Percentiles rank a stretch among this genome's conserved stretches.
These are phyloP conservation scores for Leucocoprinus leucothites DNA, from an alignment of 768 basidiomycete genomes.

Conservation along the genomic window DNA sequence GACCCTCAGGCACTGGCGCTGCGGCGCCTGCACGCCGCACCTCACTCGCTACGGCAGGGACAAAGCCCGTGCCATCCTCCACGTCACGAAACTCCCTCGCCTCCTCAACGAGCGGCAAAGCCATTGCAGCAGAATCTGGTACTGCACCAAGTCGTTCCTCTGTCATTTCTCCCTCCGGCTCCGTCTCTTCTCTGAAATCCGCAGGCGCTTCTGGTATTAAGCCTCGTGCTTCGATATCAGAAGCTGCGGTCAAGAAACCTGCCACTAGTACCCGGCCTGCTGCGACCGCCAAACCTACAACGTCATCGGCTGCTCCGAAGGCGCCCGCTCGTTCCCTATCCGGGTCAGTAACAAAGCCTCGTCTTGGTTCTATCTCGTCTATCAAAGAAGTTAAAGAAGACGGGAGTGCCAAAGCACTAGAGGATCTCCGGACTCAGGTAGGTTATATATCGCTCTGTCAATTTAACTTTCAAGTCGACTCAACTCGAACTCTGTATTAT, in stretches of 20 bases:
- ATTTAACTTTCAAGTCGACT: not conserved
- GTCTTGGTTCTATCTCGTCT: constrained; percentile 58
- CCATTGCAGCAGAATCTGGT: constrained; percentile 24
- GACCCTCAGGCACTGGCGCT: constrained; percentile 32
- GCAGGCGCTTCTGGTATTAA: constrained; percentile 37
- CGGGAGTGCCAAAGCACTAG: constrained; percentile 38
- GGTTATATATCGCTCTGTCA: constrained; percentile 8
- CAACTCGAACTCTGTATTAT: constrained; percentile 7
- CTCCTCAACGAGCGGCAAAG: constrained; percentile 37
- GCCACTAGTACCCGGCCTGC: constrained; percentile 28
- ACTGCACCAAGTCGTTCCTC: constrained; percentile 37
- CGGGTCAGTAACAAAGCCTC: constrained; percentile 1
- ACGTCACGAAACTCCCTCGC: constrained; percentile 34
- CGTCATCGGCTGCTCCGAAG: constrained; percentile 31
- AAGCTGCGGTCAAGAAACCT: constrained; percentile 48
- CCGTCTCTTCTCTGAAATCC: constrained; percentile 45
- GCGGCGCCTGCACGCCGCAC: constrained; percentile 39
- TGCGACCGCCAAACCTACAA: constrained; percentile 37
- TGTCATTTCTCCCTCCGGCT: constrained; percentile 55
- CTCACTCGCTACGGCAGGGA: constrained; percentile 39
- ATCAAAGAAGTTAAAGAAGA: constrained; percentile 69
- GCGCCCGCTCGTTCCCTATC: constrained; percentile 4
- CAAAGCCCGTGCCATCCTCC: constrained; percentile 31
- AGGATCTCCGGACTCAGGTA: constrained; percentile 63
- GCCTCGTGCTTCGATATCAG: constrained; percentile 68